These are phyloP conservation scores for Leonotis leonurus DNA, from an alignment of 257 asterid genomes.

Conservation along the genomic window DNA sequence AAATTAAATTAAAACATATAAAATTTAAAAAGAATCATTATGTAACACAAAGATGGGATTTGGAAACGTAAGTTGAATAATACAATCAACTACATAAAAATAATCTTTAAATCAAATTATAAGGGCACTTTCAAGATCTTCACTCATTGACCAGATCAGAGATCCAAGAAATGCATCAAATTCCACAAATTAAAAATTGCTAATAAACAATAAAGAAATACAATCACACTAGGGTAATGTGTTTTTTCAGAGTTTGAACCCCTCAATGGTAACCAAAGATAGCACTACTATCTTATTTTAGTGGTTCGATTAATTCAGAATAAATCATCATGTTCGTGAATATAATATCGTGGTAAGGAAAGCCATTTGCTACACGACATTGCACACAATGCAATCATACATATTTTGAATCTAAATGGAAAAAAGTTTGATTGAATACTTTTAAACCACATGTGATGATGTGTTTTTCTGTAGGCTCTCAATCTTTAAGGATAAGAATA, in stretches of 20 bases:
- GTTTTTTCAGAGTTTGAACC: constrained; percentile 23
- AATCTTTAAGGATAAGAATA: neutral
- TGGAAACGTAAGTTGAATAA: too few species aligned
- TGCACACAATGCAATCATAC: constrained; percentile 11
- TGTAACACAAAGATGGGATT: too few species aligned
- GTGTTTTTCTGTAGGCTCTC: neutral
- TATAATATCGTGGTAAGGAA: neutral
- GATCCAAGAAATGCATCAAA: constrained; percentile 14
- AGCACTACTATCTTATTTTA: constrained; percentile 7
- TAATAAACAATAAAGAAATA: neutral
- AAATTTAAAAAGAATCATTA: too few species aligned
- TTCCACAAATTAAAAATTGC: neutral
- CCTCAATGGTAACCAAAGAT: constrained; percentile 22
- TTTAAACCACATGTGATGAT: neutral
- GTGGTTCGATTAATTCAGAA: too few species aligned
- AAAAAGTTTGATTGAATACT: neutral
- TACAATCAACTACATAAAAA: too few species aligned
- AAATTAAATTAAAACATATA: too few species aligned
- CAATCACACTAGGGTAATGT: constrained; percentile 18
- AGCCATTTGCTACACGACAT: constrained; percentile 28
- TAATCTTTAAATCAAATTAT: too few species aligned
- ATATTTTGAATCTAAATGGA: neutral
- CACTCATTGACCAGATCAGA: constrained; percentile 15
- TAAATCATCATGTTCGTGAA: constrained; percentile 6
- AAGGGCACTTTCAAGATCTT: too few species aligned